Evolutionary conservation across 345 rosid genomes (phyloP).

Genomic region (Salix brachista): DNA sequence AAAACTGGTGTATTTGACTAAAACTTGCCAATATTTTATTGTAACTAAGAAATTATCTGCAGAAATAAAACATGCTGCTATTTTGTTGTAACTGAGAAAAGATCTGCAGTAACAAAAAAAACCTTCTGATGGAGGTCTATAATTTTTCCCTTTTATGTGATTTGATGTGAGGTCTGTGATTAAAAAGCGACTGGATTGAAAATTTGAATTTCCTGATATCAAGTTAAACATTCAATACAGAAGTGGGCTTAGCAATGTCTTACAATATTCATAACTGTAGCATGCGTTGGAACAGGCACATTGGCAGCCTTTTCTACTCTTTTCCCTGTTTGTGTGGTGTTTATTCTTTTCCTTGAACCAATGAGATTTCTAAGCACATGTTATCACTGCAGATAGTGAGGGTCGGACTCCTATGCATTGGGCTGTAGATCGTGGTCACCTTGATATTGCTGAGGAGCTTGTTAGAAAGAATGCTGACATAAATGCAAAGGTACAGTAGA

Average conservation of each 20-base stretch:
- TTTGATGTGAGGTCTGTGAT: neutral
- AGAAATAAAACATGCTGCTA: too few species aligned
- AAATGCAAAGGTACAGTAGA: constrained; percentile 60
- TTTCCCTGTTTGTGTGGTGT: neutral
- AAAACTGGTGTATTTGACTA: too few species aligned
- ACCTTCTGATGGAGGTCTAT: too few species aligned
- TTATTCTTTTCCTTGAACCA: neutral
- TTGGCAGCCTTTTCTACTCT: neutral
- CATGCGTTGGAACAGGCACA: neutral
- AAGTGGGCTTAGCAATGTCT: neutral
- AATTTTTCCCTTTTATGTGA: too few species aligned
- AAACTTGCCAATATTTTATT: too few species aligned
- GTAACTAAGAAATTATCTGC: too few species aligned
- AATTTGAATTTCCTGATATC: neutral
- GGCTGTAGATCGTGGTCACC: constrained; percentile 93
- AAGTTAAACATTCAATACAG: neutral
- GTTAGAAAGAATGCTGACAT: constrained; percentile 63
- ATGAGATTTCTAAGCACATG: neutral
- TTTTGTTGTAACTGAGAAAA: too few species aligned
- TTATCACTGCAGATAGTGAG: constrained; percentile 68
- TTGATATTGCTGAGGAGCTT: constrained; percentile 47
- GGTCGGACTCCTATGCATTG: constrained; percentile 93
- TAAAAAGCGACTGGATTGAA: neutral
- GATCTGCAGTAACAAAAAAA: too few species aligned
- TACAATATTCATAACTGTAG: neutral